Conservation (phyloP, 164 flowering plant species). For the Malania oleifera region DNA sequence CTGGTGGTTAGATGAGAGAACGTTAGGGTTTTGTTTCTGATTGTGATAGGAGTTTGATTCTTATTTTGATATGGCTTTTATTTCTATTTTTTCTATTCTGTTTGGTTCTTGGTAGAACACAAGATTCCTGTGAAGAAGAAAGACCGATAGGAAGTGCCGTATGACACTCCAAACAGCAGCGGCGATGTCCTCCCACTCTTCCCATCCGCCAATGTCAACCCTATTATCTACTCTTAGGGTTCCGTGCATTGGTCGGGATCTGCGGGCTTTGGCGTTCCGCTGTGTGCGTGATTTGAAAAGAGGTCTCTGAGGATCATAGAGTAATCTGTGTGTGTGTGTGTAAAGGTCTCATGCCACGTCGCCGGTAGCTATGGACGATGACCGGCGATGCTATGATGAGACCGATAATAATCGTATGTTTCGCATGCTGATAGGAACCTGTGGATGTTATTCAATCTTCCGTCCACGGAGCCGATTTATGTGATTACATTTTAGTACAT, state of each 20-base stretch:
- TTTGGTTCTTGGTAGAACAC: no score
- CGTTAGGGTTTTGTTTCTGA: no score
- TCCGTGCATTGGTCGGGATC: constrained; percentile 13
- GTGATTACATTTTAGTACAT: constrained; percentile 45
- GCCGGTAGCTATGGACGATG: constrained; percentile 44
- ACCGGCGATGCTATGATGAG: constrained; percentile 59
- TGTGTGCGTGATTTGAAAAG: constrained; percentile 45
- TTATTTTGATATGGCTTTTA: no score
- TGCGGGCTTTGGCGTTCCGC: constrained; percentile 3
- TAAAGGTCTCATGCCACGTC: constrained; percentile 58
- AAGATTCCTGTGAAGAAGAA: constrained; percentile 26
- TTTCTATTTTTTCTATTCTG: no score
- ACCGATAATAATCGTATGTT: constrained; percentile 31
- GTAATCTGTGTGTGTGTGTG: neutral
- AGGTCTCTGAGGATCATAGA: constrained; percentile 37
- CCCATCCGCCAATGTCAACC: constrained; percentile 13
- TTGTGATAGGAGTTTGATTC: no score
- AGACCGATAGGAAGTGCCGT: constrained; percentile 56
- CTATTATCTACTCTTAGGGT: no score
- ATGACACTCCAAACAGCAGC: constrained; percentile 35
- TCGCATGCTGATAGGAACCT: constrained; percentile 67
- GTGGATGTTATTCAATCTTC: constrained; percentile 24
- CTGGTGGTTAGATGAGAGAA: no score
- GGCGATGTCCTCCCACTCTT: neutral
- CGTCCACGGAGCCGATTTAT: constrained; percentile 52